phyloP scores from a whole-genome alignment of 2,329 filamentous ascomycete species.

The Dactylonectria macrodidyma region DNA sequence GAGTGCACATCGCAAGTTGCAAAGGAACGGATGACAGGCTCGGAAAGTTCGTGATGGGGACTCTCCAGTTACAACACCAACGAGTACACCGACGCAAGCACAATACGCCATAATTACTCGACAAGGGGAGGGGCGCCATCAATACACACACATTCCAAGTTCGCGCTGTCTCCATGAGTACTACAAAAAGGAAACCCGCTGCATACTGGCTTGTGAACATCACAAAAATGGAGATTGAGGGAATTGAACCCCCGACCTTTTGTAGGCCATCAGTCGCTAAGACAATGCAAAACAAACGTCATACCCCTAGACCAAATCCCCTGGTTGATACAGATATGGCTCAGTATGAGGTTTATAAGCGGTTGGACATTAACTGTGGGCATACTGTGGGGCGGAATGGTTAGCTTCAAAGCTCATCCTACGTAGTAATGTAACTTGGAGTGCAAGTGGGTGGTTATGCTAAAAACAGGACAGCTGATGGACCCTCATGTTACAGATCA shows the following conservation, averaged over 20 bases:
- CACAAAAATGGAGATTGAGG: slow-evolving; percentile 47
- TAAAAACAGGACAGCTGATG: no score
- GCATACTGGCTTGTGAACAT: not conserved
- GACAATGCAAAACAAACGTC: slow-evolving; percentile 47
- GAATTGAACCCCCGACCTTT: slow-evolving; percentile 52
- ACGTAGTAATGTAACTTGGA: no score
- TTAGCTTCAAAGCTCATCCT: not conserved
- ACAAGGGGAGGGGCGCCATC: no score
- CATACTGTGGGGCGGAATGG: not conserved
- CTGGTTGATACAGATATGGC: not conserved
- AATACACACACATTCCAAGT: no score
- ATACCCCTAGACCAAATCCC: slow-evolving; percentile 51
- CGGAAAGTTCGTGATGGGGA: no score
- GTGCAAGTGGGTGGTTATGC: no score
- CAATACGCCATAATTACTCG: no score
- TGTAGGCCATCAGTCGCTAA: slow-evolving; percentile 31
- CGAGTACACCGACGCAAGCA: no score
- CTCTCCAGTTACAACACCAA: no score
- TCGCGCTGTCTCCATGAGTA: not conserved
- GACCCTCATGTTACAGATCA: no score
- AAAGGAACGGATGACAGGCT: no score
- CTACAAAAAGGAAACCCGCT: not conserved
- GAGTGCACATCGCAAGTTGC: no score
- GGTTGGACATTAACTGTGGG: not conserved
- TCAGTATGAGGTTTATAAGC: not conserved